Base-by-base conservation (phyloP, 192 early-diverging fungal species). In the Fimicolochytrium jonesii region DNA sequence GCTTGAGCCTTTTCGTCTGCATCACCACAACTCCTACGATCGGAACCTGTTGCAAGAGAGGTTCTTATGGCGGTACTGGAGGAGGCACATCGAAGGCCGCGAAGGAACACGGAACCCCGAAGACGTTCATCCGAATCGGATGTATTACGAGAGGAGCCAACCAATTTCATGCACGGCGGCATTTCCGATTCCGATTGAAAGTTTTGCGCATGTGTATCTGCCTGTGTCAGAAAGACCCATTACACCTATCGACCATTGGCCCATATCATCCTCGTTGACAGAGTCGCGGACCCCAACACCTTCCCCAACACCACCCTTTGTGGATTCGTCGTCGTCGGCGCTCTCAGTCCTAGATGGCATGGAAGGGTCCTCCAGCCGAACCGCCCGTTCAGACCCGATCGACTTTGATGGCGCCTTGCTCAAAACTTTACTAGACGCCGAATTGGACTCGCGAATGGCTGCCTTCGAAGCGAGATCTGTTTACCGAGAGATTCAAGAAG, bases 41-140 rank as follows among this genome's bases (percentile, higher is more conserved):
- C 55, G 64, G 17, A 77, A 77, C 33, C 54, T 63, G 36, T 42
- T 73, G 15, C 75, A 77, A 57, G 75, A 77, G 56, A 59, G 75
- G 29, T 77, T 72, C 34, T 53, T 77, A 2, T 58, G 70, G 45
- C 34, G 60, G 2, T 77, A 74, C 50, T 77, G 64, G 62, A 49
- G 60, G 18, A 22, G 26, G 26, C 50, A 61, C 17, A 48, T 70
- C 31, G 18, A 32, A 45, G 11, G 35, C 18, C 25, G 31, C 6
- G 28, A 6, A 18, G 33, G 20, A 7, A 29, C 6, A 32, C 7
- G n/a, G 9, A 34, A 29, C 11, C 1, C n/a, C 33, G n/a, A 52
- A 56, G 13, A 34, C 35, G 0, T 15, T 17, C 42, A 36, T 50
- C 34, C 4, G 13, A 20, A 25, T 22, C 42, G 13, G 29, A 26